Conservation (phyloP, 75 land plant genomes). For the Sequoiadendron giganteum region DNA sequence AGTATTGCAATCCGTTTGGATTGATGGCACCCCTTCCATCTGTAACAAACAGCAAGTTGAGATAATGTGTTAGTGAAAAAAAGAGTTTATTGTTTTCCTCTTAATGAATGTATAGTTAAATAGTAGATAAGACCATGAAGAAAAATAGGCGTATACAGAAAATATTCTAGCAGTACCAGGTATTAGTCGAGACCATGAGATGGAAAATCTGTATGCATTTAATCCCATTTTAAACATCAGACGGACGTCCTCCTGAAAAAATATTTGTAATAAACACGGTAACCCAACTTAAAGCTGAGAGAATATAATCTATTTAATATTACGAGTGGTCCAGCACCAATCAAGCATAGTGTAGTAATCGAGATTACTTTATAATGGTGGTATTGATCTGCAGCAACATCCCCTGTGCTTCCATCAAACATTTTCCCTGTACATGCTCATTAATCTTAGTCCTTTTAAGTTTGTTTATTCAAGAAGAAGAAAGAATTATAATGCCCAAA, state of each 20-base stretch:
- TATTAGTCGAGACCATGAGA: slow-evolving; percentile 45
- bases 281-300: background rate
- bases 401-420: slow-evolving; percentile 36
- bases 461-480: too few species aligned
- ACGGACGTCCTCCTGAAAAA: slow-evolving; percentile 35
- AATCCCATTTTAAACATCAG: slow-evolving; percentile 32
- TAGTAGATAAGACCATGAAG: background rate
- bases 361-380: slow-evolving; percentile 67
- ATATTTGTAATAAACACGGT: background rate
- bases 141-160: background rate
- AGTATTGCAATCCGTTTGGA: slow-evolving; percentile 34
- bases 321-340: background rate
- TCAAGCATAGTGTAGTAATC: background rate
- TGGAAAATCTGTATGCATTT: slow-evolving; percentile 48
- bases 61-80: background rate
- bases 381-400: slow-evolving; percentile 63
- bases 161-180: slow-evolving; percentile 15
- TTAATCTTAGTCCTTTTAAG: background rate
- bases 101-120: too few species aligned
- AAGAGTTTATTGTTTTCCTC: background rate
- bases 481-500: too few species aligned
- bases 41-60: too few species aligned
- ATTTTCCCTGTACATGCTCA: slow-evolving; percentile 20
- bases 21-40: background rate
- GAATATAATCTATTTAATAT: background rate